Evolutionary conservation across 2,329 filamentous ascomycete species (phyloP), one percentile per base, ranked within the genome.

Genomic region (Drechslerella coelobrocha): DNA sequence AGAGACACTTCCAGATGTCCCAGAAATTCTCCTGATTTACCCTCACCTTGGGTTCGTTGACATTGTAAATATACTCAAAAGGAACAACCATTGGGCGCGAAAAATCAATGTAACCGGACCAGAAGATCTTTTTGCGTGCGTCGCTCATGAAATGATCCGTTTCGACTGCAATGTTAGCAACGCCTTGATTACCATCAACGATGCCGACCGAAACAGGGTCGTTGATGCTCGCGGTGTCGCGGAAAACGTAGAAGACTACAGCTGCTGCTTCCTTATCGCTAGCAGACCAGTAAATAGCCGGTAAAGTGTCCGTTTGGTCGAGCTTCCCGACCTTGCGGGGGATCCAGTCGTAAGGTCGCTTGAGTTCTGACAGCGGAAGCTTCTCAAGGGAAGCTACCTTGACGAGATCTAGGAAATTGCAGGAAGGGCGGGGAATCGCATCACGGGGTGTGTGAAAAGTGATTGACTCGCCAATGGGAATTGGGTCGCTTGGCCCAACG

Each of bases 51-150:
- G n/a, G n/a, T 23, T 48, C 41, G 7, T n/a, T 24, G 41, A 8
- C 37, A 34, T n/a, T 39, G 12, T 52, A 55, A n/a, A 68, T 61
- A 1, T 24, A 9, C 21, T 54, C 45, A 31, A 51, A 39, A 1
- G 55, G 63, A 24, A 68, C 51, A 9, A 68, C 43, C 63, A 68
- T 68, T 1, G 63, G 63, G 6, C 63, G 50, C 2, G 63, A 68
- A 14, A 68, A 51, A 31, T 68, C 63, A 12, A 68, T 56, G 24
- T 61, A 68, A 3, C 63, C 63, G 6, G 63, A 68, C 48, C 51
- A 68, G 17, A 29, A 61, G 19, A 47, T 31, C 31, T 56, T 68
- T 26, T 51, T 55, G 19, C 43, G 2, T 0, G 55, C 17, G 14
- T 61, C 23, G 17, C 63, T 68, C 50, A 60, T 54, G 19, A 43